phyloP scores from a whole-genome alignment of 2,329 filamentous ascomycete species.

The Fusarium sacchari region DNA sequence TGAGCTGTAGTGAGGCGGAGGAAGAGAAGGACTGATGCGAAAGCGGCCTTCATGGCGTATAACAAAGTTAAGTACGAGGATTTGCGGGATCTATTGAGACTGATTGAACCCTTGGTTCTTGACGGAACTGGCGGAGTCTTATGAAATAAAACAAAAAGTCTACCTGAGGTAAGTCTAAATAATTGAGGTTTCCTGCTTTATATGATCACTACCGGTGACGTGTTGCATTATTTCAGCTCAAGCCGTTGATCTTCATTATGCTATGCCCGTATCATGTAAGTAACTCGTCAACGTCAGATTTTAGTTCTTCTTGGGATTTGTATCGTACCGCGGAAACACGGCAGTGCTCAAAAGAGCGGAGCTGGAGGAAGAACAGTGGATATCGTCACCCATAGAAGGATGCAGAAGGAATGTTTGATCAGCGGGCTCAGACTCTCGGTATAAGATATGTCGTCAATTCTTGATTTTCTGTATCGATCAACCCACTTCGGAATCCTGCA shows the following conservation, averaged over 20 bases:
- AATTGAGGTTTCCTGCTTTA: not conserved
- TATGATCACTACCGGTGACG: no score
- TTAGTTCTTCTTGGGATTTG: not conserved
- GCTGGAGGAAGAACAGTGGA: not conserved
- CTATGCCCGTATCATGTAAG: not conserved
- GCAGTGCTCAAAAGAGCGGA: not conserved
- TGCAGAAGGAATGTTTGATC: not conserved
- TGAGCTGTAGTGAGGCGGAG: not conserved
- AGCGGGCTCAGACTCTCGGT: not conserved
- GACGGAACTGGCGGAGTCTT: no score
- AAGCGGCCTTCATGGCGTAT: not conserved
- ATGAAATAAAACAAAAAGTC: rapidly evolving
- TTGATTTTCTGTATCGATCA: not conserved
- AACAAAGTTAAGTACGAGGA: rapidly evolving
- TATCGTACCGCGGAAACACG: not conserved
- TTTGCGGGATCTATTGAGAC: rapidly evolving
- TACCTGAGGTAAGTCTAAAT: rapidly evolving
- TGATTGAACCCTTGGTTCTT: not conserved
- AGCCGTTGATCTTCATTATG: not conserved
- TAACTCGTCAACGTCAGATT: not conserved
- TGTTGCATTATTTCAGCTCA: no score
- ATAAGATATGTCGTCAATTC: no score
- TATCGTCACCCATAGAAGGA: not conserved
- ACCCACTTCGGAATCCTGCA: not conserved
- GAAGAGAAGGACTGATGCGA: not conserved